A percentile compares a stretch with the other conserved stretches of the same genome.
Conservation (phyloP, 2,329 filamentous ascomycete species). For the Seiridium unicorne region DNA sequence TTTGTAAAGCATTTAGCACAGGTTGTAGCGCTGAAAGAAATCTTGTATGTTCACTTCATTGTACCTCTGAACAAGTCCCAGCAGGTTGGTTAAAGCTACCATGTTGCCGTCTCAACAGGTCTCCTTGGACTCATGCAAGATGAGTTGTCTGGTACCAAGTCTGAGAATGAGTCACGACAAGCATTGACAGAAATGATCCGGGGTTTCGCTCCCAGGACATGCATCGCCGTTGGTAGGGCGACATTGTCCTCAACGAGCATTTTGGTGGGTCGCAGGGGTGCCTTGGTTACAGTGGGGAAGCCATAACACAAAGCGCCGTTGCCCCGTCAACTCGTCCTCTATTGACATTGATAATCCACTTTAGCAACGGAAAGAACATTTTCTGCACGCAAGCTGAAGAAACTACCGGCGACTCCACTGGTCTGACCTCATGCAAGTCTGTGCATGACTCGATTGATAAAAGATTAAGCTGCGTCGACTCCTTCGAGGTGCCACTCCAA, state of each 20-base stretch:
- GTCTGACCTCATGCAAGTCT: conserved; percentile 2
- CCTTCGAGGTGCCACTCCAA: neutral
- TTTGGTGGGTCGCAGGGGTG: neutral
- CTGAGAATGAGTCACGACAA: neutral
- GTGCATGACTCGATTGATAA: neutral
- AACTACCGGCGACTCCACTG: neutral
- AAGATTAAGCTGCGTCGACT: neutral
- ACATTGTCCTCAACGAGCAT: neutral
- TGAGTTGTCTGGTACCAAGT: neutral
- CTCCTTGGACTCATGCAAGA: neutral
- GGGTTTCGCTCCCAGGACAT: neutral
- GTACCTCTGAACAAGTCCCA: neutral
- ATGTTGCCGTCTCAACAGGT: neutral
- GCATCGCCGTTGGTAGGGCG: conserved; percentile 1
- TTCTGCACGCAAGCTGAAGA: conserved; percentile 1
- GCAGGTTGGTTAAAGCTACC: neutral
- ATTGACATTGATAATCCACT: conserved; percentile 5
- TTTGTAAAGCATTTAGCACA: conserved; percentile 30
- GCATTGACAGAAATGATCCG: neutral
- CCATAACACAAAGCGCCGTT: neutral
- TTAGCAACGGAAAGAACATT: conserved; percentile 1
- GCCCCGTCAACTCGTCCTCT: neutral
- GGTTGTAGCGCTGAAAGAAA: conserved; percentile 1
- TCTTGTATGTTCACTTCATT: no score
- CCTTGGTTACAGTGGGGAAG: neutral